These are phyloP conservation scores for Aspergillus intermedius DNA, from an alignment of 2,329 filamentous ascomycete genomes.

Conservation along the genomic window DNA sequence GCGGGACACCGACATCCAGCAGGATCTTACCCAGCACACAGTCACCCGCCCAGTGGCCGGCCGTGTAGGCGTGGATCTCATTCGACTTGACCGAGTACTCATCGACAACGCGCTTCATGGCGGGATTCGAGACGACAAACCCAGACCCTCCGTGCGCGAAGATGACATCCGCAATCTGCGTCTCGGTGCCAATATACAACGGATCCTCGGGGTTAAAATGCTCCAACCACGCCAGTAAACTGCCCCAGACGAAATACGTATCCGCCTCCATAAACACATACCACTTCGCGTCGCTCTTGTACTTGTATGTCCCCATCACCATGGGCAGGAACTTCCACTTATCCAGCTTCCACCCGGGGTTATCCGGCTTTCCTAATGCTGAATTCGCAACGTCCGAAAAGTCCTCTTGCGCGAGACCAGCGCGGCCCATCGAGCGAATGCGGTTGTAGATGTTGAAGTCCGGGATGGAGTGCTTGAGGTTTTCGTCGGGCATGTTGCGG, in stretches of 20 bases:
- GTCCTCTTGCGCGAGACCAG: constrained; percentile 35
- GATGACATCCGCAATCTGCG: constrained; percentile 44
- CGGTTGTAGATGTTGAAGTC: constrained; percentile 49
- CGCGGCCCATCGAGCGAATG: constrained; percentile 38
- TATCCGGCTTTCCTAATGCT: constrained; percentile 39
- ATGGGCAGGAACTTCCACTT: constrained; percentile 56
- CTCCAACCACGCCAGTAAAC: constrained; percentile 48
- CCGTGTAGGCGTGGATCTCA: constrained; percentile 42
- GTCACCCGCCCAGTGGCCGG: constrained; percentile 45
- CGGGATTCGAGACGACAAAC: constrained; percentile 47
- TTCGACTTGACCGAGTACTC: constrained; percentile 37
- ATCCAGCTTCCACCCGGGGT: constrained; percentile 47
- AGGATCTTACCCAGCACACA: constrained; percentile 46
- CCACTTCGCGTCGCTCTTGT: constrained; percentile 48
- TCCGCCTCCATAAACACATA: constrained; percentile 56
- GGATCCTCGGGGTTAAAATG: constrained; percentile 44
- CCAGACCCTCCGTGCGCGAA: constrained; percentile 51
- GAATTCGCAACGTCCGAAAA: constrained; percentile 35
- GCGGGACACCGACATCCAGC: constrained; percentile 39
- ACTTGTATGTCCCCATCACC: constrained; percentile 43
- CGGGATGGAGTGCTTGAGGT: constrained; percentile 29
- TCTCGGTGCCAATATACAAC: constrained; percentile 50
- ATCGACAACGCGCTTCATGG: constrained; percentile 40
- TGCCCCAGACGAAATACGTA: constrained; percentile 51
- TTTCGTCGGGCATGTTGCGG: constrained; percentile 32